phyloP scores from a whole-genome alignment of 73 alveolate genomes.

The Blepharisma japonicum region DNA sequence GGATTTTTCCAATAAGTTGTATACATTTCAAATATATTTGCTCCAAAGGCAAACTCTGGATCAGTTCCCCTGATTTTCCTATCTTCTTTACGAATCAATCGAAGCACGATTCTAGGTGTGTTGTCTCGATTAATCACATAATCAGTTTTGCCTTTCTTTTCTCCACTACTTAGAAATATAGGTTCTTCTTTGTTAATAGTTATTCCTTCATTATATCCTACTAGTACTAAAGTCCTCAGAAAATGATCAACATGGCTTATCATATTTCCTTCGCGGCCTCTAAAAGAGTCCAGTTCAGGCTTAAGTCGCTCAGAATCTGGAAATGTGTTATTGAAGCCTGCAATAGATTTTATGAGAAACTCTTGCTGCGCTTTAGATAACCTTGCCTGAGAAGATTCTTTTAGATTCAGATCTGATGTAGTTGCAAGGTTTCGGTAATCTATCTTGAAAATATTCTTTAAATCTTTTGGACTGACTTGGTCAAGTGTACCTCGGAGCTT shows the following conservation, averaged over 20 bases:
- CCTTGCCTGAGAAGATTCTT: background rate
- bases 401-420: background rate
- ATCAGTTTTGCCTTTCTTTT: background rate
- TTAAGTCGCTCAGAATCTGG: background rate
- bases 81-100: background rate
- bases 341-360: background rate
- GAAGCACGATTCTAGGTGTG: background rate
- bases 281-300: background rate
- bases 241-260: background rate
- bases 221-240: background rate
- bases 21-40: slow-evolving; percentile 15
- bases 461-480: background rate
- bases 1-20: slow-evolving; percentile 15
- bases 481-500: background rate
- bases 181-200: background rate
- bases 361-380: background rate
- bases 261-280: background rate
- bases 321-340: background rate
- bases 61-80: background rate
- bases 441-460: background rate
- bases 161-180: background rate
- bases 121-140: background rate
- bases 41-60: background rate
- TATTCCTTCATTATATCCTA: slow-evolving; percentile 1
- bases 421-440: background rate